These are phyloP conservation scores for Backusella australiensis DNA, from an alignment of 192 early-diverging fungal genomes.

Conservation along the genomic window DNA sequence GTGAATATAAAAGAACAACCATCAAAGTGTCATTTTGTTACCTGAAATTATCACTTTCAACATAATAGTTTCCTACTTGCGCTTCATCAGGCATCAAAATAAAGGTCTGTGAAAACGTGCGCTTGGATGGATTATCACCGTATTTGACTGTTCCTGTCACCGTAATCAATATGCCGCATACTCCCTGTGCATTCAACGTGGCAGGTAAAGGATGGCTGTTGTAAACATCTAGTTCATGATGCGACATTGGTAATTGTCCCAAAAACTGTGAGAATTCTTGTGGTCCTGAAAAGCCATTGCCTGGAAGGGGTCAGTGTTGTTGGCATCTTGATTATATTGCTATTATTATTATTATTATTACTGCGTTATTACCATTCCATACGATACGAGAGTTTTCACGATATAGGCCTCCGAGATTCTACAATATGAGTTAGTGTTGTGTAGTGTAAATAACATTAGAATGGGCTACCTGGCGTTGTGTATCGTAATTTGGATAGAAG, in stretches of 20 bases:
- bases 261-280: constrained; percentile 45
- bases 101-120: constrained; percentile 47
- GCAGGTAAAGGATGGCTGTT: constrained; percentile 49
- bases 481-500: constrained; percentile 45
- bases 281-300: constrained; percentile 46
- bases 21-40: neutral
- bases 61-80: constrained; percentile 44
- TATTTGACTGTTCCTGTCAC: constrained; percentile 50
- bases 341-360: neutral
- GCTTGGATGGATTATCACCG: constrained; percentile 34
- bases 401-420: constrained; percentile 43
- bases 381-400: constrained; percentile 49
- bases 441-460: neutral
- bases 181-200: constrained; percentile 35
- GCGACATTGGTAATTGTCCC: constrained; percentile 35
- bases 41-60: constrained; percentile 50
- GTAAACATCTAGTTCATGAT: constrained; percentile 41
- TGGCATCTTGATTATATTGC: too few species aligned
- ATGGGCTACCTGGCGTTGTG: constrained; percentile 38
- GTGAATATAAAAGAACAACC: neutral
- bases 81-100: constrained; percentile 45
- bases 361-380: constrained; percentile 46
- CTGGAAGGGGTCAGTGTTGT: constrained; percentile 17
- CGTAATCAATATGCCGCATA: constrained; percentile 43
- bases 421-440: neutral